Evolutionary conservation across 768 basidiomycete genomes (phyloP), one percentile per base, ranked within the genome.

Genomic region (Mycena capillaripes): DNA sequence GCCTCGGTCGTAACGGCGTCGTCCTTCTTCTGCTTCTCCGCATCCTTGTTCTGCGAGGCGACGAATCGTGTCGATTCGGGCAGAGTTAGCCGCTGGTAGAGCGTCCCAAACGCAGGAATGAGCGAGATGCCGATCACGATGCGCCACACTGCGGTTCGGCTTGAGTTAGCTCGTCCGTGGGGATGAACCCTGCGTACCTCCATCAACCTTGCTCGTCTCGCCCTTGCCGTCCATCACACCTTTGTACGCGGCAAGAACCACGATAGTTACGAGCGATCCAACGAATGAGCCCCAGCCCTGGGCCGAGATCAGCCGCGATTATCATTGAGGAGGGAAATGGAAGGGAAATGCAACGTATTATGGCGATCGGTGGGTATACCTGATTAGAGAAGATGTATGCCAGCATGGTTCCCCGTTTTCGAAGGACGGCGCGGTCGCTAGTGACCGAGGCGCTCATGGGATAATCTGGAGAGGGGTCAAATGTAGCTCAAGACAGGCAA

Each of bases 281-380:
- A 89, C 76, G 65, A 95, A 86, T 48, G 86, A 89, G 32, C 94
- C 93, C 92, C 93, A 94, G 14, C 93, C 94, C 79, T 94, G 91
- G 12, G 10, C 12, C 11, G 6, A 21, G 57, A 16, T 53, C 25
- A 40, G 23, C n/a, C 23, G n/a, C 23, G 23, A 55, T 55, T 9
- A 50, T 25, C 58, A 17, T 29, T 53, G 16, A 44, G 38, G 7
- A 11, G 36, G 21, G 10, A 32, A 21, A 61, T 40, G 60, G 38
- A 59, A 50, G 6, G 32, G 10, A 19, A 17, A 53, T 56, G 64
- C 30, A 66, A 56, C 0, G n/a, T n/a, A 50, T 14, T 55, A 27
- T 40, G 34, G 63, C 3, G n/a, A 38, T 48, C 60, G 60, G 42
- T 44, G 40, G 4, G 19, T 21, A 38, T 36, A 58, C 69, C 69